A percentile compares a stretch with the other conserved stretches of the same genome.
These are phyloP conservation scores for Cyclanthera cordifolia DNA, from an alignment of 306 rosid species.

Conservation along the genomic window DNA sequence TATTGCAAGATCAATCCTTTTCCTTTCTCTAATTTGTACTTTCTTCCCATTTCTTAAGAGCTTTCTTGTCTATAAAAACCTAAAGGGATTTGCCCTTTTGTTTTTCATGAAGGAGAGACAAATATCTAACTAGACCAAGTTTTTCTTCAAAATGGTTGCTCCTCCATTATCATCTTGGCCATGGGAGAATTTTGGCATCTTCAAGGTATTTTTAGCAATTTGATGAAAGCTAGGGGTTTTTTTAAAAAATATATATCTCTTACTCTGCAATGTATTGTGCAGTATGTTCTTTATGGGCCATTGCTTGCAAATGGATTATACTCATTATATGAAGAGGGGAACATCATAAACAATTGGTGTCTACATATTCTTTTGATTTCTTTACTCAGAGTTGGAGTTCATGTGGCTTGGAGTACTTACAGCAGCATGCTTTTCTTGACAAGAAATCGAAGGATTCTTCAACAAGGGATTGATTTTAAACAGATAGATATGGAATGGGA, in stretches of 20 bases:
- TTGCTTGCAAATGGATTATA: slow-evolving; percentile 41
- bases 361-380: slow-evolving; percentile 44
- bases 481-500: slow-evolving; percentile 83
- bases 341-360: slow-evolving; percentile 39
- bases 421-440: slow-evolving; percentile 58
- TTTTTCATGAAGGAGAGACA: neutral
- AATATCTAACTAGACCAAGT: neutral
- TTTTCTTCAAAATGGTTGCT: slow-evolving; percentile 35
- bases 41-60: too few species aligned
- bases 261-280: neutral
- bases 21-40: neutral
- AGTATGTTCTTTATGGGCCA: slow-evolving; percentile 24
- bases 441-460: slow-evolving; percentile 40
- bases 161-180: slow-evolving; percentile 78
- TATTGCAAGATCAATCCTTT: neutral
- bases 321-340: slow-evolving; percentile 34
- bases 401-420: slow-evolving; percentile 38
- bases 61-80: neutral
- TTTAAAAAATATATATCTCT: neutral
- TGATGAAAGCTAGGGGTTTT: neutral
- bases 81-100: neutral
- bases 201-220: slow-evolving; percentile 38
- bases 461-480: slow-evolving; percentile 69
- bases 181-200: slow-evolving; percentile 63
- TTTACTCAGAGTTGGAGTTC: slow-evolving; percentile 30